Evolutionary conservation across 495 filamentous ascomycete species (phyloP).

Genomic region (Neurospora sp.): DNA sequence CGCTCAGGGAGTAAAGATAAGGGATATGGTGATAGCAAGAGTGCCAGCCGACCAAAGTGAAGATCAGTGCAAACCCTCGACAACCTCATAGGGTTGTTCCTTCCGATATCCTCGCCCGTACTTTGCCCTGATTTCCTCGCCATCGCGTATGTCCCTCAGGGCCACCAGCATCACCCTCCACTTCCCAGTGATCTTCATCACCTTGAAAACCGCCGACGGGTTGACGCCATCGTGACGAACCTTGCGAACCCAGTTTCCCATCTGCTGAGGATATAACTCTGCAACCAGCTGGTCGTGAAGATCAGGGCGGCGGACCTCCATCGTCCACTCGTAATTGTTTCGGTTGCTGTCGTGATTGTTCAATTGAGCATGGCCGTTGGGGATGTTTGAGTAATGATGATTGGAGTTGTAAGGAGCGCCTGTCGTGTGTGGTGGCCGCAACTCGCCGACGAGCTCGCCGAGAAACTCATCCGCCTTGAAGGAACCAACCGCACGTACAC

Average conservation of each 20-base stretch:
- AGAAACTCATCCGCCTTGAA: conserved; percentile 8
- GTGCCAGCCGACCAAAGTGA: background rate
- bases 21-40: background rate
- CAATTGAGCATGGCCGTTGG: background rate
- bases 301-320: conserved; percentile 17
- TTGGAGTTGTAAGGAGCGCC: background rate
- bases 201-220: conserved; percentile 11
- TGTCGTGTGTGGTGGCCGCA: conserved; percentile 10
- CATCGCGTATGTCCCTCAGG: conserved; percentile 11
- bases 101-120: conserved; percentile 13
- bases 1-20: background rate
- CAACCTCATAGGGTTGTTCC: conserved; percentile 11
- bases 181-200: conserved; percentile 16
- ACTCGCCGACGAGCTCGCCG: conserved; percentile 21
- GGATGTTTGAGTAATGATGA: background rate
- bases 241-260: conserved; percentile 25
- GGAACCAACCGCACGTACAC: conserved; percentile 10
- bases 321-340: conserved; percentile 10
- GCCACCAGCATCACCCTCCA: conserved; percentile 18
- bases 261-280: conserved; percentile 15
- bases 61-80: conserved; percentile 11
- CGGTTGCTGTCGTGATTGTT: background rate
- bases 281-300: conserved; percentile 13
- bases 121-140: conserved; percentile 21
- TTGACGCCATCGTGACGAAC: conserved; percentile 12